Conservation (phyloP, 768 basidiomycete species). For the Cyclocybe cylindracea region DNA sequence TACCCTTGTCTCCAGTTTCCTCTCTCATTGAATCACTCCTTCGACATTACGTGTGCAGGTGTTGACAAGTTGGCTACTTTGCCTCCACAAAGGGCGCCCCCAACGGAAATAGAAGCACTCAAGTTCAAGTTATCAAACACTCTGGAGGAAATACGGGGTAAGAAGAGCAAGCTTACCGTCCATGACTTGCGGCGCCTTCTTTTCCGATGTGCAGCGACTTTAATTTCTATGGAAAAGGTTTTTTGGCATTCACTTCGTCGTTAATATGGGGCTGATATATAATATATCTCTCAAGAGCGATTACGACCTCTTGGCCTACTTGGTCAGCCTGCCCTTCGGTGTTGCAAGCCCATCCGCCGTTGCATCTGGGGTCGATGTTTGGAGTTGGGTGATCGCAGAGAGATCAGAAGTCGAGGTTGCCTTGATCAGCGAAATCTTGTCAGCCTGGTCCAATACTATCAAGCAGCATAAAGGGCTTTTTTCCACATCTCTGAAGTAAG, state of each 20-base stretch:
- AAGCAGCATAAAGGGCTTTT: constrained; percentile 81
- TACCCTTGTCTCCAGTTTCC: not conserved
- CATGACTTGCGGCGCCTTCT: constrained; percentile 84
- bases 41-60: constrained; percentile 33
- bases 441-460: constrained; percentile 87
- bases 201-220: constrained; percentile 81
- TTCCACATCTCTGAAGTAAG: constrained; percentile 74
- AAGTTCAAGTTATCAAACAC: constrained; percentile 68
- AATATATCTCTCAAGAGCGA: constrained; percentile 61
- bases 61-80: constrained; percentile 60
- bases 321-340: constrained; percentile 87
- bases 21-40: not conserved
- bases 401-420: constrained; percentile 80
- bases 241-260: not conserved
- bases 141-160: constrained; percentile 66
- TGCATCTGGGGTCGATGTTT: constrained; percentile 86
- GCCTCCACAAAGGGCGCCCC: constrained; percentile 60
- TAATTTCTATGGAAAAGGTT: constrained; percentile 73
- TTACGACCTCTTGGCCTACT: constrained; percentile 79
- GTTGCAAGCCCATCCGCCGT: constrained; percentile 87
- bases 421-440: constrained; percentile 81
- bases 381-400: constrained; percentile 95
- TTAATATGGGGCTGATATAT: not conserved
- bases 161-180: constrained; percentile 72
- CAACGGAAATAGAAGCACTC: constrained; percentile 63